Evolutionary conservation across 352 stramenopile genomes (phyloP).

Genomic region (Phytophthora ramorum): DNA sequence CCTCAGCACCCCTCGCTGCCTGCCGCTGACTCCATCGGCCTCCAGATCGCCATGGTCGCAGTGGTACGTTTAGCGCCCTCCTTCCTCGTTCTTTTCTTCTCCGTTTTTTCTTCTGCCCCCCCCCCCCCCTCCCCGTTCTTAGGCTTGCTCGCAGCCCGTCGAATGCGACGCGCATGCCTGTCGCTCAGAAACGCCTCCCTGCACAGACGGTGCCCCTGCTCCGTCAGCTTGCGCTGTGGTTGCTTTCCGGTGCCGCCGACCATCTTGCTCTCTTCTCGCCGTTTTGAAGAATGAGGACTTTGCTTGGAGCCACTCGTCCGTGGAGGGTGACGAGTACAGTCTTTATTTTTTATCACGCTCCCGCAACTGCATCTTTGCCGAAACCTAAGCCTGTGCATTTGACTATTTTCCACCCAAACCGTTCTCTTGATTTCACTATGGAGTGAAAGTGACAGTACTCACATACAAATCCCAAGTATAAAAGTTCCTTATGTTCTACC

Average conservation of each 20-base stretch:
- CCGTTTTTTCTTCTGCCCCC: neutral
- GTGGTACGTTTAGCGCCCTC: neutral
- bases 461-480: slow-evolving; percentile 7
- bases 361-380: neutral
- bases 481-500: slow-evolving; percentile 3
- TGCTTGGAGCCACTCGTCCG: neutral
- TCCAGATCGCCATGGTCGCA: neutral
- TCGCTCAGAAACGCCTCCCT: neutral
- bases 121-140: neutral
- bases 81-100: neutral
- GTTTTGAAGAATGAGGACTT: neutral
- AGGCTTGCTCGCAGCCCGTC: neutral
- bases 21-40: neutral
- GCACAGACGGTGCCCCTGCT: neutral
- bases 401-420: neutral
- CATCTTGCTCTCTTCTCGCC: neutral
- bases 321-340: neutral
- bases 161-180: neutral
- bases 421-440: slow-evolving; percentile 1
- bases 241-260: neutral
- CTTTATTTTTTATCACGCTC: neutral
- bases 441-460: neutral
- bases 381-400: slow-evolving; percentile 7
- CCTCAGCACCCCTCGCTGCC: neutral
- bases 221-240: neutral